Percentiles rank a stretch among this genome's conserved stretches.
phyloP scores from a whole-genome alignment of 106 monocot species.

The Acanthochlamys bracteata region DNA sequence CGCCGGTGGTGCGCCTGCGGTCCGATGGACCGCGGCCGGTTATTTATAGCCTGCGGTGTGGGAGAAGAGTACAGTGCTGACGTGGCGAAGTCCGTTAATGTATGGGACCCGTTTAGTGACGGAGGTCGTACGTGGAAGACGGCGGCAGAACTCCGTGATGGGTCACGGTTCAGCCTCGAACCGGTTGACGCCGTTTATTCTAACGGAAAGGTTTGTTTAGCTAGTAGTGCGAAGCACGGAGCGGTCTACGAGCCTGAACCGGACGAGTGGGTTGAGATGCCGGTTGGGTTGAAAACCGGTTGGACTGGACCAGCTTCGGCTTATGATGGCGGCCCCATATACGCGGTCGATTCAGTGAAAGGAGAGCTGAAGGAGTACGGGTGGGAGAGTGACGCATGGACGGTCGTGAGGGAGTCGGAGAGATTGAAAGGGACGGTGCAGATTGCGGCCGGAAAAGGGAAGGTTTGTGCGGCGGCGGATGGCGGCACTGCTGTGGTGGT shows the following conservation, averaged over 20 bases:
- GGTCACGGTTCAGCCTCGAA: slow-evolving; percentile 68
- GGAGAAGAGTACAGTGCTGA: slow-evolving; percentile 35
- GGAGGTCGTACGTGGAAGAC: slow-evolving; percentile 29
- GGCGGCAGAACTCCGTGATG: slow-evolving; percentile 44
- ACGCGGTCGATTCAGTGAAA: slow-evolving; percentile 35
- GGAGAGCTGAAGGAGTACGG: slow-evolving; percentile 44
- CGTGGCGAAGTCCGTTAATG: slow-evolving; percentile 44
- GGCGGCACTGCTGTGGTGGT: slow-evolving; percentile 28
- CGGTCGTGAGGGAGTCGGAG: slow-evolving; percentile 20
- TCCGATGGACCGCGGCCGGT: slow-evolving; percentile 12
- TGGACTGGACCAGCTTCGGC: slow-evolving; percentile 63
- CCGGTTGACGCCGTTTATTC: slow-evolving; percentile 38
- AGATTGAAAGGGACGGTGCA: slow-evolving; percentile 29
- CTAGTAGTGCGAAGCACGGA: slow-evolving; percentile 55
- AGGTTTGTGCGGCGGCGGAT: slow-evolving; percentile 39
- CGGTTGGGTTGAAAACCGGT: slow-evolving; percentile 45
- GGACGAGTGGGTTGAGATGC: slow-evolving; percentile 68
- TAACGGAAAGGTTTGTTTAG: slow-evolving; percentile 58
- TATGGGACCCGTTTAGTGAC: slow-evolving; percentile 24
- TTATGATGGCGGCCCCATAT: slow-evolving; percentile 22
- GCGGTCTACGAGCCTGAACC: slow-evolving; percentile 31
- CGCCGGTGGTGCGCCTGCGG: slow-evolving; percentile 85
- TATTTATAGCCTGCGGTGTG: slow-evolving; percentile 63
- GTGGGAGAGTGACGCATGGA: slow-evolving; percentile 48
- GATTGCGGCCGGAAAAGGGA: slow-evolving; percentile 40